phyloP scores from a whole-genome alignment of 2,329 filamentous ascomycete genomes.

The Westerdykella ornata region DNA sequence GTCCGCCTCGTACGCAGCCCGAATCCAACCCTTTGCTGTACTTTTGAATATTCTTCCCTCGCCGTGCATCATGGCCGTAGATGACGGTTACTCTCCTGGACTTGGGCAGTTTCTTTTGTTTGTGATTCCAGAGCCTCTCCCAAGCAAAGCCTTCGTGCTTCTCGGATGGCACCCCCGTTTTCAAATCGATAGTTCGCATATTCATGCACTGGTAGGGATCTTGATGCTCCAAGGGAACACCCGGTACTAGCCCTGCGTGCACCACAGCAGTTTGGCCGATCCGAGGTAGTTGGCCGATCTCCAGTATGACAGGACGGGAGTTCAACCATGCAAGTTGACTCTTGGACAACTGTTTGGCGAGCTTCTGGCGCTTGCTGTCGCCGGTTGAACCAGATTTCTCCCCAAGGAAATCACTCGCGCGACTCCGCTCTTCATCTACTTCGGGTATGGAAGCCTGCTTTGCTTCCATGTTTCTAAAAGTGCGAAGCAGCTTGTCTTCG shows the following conservation, averaged over 20 bases:
- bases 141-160: constrained; percentile 55
- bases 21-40: constrained; percentile 84
- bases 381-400: constrained; percentile 28
- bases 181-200: constrained; percentile 71
- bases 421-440: constrained; percentile 28
- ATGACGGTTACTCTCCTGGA: constrained; percentile 58
- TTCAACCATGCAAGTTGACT: constrained; percentile 64
- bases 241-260: constrained; percentile 79
- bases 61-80: constrained; percentile 79
- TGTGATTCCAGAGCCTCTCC: constrained; percentile 54
- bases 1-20: constrained; percentile 68
- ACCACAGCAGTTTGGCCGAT: constrained; percentile 66
- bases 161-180: constrained; percentile 53
- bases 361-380: constrained; percentile 42
- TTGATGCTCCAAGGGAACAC: constrained; percentile 60
- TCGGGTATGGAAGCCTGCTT: constrained; percentile 16
- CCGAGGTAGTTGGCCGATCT: constrained; percentile 55
- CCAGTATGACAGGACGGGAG: constrained; percentile 69
- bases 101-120: constrained; percentile 29
- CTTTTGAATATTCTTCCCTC: constrained; percentile 58
- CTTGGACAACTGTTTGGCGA: constrained; percentile 52
- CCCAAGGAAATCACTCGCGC: constrained; percentile 24
- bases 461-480: constrained; percentile 44
- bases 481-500: constrained; percentile 76
- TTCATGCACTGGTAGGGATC: constrained; percentile 83